phyloP scores from a whole-genome alignment of 2,329 filamentous ascomycete genomes.

The Metarhizium sp. region DNA sequence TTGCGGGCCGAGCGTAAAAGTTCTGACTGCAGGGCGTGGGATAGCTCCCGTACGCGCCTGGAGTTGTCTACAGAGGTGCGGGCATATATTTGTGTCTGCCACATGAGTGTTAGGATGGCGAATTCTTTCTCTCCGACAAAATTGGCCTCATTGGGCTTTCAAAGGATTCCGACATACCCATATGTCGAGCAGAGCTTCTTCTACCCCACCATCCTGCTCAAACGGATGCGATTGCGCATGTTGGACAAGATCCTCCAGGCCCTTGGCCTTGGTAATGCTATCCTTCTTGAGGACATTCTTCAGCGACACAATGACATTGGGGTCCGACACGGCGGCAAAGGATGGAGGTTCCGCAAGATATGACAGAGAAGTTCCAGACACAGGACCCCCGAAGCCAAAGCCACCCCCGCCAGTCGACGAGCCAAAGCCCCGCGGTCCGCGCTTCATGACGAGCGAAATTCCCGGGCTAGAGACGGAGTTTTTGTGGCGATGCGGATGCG shows the following conservation, averaged over 20 bases:
- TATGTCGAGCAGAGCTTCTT: conserved; percentile 76
- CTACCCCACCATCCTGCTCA: conserved; percentile 51
- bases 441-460: conserved; percentile 4
- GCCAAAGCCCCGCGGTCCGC: conserved; percentile 6
- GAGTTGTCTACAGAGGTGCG: conserved; percentile 84
- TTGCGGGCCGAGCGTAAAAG: conserved; percentile 60
- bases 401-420: conserved; percentile 6
- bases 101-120: background rate
- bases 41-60: conserved; percentile 76
- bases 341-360: conserved; percentile 83
- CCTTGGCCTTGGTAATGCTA: conserved; percentile 82
- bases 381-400: conserved; percentile 26
- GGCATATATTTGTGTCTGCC: conserved; percentile 74
- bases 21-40: conserved; percentile 63
- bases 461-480: background rate
- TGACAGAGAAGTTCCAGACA: conserved; percentile 51
- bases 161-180: conserved; percentile 52
- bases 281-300: conserved; percentile 92
- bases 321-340: conserved; percentile 65
- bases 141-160: background rate
- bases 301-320: conserved; percentile 79
- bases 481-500: background rate
- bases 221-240: conserved; percentile 47
- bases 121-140: background rate
- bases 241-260: conserved; percentile 71